Conservation (phyloP, 768 basidiomycete genomes). For the Boletus subparvulus region DNA sequence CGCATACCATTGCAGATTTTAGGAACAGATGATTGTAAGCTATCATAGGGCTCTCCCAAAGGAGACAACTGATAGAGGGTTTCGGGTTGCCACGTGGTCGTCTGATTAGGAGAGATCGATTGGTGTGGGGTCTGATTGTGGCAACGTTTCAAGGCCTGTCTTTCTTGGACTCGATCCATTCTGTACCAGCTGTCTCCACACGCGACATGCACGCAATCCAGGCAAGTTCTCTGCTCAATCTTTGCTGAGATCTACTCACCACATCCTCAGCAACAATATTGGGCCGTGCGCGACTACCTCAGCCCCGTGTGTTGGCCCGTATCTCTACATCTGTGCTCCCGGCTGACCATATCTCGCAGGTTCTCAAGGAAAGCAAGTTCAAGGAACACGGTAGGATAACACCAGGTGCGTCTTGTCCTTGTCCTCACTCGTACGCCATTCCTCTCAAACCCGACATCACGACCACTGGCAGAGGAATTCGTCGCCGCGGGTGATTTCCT, state of each 20-base stretch:
- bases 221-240: conserved; percentile 20
- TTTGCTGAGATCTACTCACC: background rate
- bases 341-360: conserved; percentile 49
- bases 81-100: conserved; percentile 19
- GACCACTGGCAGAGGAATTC: conserved; percentile 75
- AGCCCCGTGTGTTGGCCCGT: conserved; percentile 62
- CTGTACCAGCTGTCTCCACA: conserved; percentile 1
- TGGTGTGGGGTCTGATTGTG: conserved; percentile 33
- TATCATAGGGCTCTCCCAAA: no score
- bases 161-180: conserved; percentile 20
- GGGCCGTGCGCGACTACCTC: conserved; percentile 92
- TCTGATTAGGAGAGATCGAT: conserved; percentile 37
- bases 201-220: conserved; percentile 50
- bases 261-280: conserved; percentile 74
- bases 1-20: background rate
- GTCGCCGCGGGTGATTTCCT: conserved; percentile 98
- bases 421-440: background rate
- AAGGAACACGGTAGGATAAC: conserved; percentile 97
- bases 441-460: conserved; percentile 8
- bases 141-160: conserved; percentile 15
- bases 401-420: conserved; percentile 58
- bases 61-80: no score
- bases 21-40: background rate
- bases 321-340: conserved; percentile 18
- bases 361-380: conserved; percentile 97